Conservation (phyloP, 2,329 filamentous ascomycete genomes). For the Neofusicoccum cordaticola region DNA sequence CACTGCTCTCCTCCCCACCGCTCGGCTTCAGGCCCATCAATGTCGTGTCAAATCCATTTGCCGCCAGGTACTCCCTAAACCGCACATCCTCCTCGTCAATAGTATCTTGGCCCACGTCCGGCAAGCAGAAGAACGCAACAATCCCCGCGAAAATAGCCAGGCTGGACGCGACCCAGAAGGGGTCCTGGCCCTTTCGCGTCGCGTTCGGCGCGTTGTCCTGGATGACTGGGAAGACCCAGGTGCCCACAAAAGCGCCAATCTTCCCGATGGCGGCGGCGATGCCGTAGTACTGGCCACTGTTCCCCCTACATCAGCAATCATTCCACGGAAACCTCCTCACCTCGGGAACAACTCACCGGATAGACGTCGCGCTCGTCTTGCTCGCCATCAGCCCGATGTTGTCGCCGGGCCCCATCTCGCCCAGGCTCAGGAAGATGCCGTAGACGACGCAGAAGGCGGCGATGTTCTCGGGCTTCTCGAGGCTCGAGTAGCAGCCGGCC, state of each 20-base stretch:
- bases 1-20: background rate
- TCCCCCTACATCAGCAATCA: background rate
- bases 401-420: slow-evolving; percentile 82
- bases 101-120: slow-evolving; percentile 77
- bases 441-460: slow-evolving; percentile 77
- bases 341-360: slow-evolving; percentile 45
- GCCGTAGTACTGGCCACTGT: slow-evolving; percentile 67
- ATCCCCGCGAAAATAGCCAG: slow-evolving; percentile 73
- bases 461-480: slow-evolving; percentile 66
- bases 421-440: slow-evolving; percentile 72
- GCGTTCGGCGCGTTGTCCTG: slow-evolving; percentile 37
- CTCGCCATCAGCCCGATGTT: slow-evolving; percentile 86
- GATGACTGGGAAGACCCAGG: slow-evolving; percentile 72
- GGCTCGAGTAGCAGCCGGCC: slow-evolving; percentile 70
- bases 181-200: slow-evolving; percentile 68
- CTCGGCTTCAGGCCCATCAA: slow-evolving; percentile 3
- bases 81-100: slow-evolving; percentile 73
- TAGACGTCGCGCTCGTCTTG: slow-evolving; percentile 83
- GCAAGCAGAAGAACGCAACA: slow-evolving; percentile 66
- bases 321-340: no score
- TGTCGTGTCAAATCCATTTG: background rate
- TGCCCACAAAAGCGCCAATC: slow-evolving; percentile 80
- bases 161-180: slow-evolving; percentile 80
- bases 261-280: slow-evolving; percentile 72
- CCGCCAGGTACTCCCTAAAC: slow-evolving; percentile 69